Evolutionary conservation across 2,329 filamentous ascomycete species (phyloP).

Genomic region (Trichoderma gracile): DNA sequence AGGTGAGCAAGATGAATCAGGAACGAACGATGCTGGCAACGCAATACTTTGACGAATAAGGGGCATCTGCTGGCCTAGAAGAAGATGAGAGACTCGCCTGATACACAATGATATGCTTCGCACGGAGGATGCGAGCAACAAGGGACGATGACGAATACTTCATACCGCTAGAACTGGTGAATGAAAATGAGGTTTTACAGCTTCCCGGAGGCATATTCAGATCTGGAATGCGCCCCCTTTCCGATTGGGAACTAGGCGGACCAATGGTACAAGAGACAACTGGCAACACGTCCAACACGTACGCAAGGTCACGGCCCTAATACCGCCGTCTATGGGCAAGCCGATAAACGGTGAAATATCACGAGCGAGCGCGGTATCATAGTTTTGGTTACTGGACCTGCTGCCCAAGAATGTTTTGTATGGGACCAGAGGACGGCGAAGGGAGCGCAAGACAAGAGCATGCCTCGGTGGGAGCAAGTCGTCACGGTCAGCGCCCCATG

Average conservation of each 20-base stretch:
- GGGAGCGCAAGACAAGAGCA: background rate
- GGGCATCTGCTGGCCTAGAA: background rate
- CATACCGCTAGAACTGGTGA: background rate
- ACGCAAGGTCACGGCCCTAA: background rate
- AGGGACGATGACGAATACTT: background rate
- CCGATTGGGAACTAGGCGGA: background rate
- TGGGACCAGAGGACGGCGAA: background rate
- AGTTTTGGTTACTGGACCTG: background rate
- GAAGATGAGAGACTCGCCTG: too few relatives aligned
- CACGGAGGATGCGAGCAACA: background rate
- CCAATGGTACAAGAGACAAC: background rate
- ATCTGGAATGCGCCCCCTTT: constrained; percentile 1
- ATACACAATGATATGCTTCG: background rate
- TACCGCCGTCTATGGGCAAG: background rate
- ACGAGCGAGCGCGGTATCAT: background rate
- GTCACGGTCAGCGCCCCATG: background rate
- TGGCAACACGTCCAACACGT: background rate
- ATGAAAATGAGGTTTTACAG: background rate
- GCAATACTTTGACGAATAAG: background rate
- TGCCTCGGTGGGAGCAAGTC: background rate
- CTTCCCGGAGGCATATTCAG: constrained; percentile 6
- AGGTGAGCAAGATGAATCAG: background rate
- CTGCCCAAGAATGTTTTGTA: background rate
- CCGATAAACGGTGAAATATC: background rate
- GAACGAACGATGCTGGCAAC: background rate